Percentiles rank a stretch among this genome's conserved stretches.
Evolutionary conservation across 345 rosid species (phyloP).

Genomic region (Populus nigra): DNA sequence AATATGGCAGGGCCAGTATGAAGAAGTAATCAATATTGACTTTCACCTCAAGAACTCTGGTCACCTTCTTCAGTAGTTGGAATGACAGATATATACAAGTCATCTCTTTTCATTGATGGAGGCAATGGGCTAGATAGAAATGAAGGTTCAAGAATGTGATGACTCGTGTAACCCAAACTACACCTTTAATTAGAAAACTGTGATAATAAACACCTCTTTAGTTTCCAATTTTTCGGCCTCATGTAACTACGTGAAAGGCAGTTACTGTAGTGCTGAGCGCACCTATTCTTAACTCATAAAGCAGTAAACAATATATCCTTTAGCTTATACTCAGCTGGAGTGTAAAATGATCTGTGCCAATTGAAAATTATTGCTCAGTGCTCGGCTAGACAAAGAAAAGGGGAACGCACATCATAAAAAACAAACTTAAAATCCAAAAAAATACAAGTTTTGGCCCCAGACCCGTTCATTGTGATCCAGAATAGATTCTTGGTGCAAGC

Average conservation of each 20-base stretch:
- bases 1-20: neutral
- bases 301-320: neutral
- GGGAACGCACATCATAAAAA: constrained; percentile 2
- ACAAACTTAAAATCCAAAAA: neutral
- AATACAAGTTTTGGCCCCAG: neutral
- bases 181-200: constrained; percentile 1
- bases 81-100: neutral
- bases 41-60: neutral
- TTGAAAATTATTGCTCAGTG: constrained; percentile 3
- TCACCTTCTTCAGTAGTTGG: neutral
- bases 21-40: neutral
- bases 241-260: neutral
- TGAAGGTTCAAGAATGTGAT: neutral
- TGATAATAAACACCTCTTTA: neutral
- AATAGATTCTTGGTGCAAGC: neutral
- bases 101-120: neutral
- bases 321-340: neutral
- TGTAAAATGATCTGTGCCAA: neutral
- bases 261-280: neutral
- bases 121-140: neutral
- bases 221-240: neutral
- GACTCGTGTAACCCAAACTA: neutral
- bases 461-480: neutral
- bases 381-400: neutral
- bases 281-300: neutral